phyloP scores from a whole-genome alignment of 1,284 basidiomycete species.

The Pseudozyma thailandica region DNA sequence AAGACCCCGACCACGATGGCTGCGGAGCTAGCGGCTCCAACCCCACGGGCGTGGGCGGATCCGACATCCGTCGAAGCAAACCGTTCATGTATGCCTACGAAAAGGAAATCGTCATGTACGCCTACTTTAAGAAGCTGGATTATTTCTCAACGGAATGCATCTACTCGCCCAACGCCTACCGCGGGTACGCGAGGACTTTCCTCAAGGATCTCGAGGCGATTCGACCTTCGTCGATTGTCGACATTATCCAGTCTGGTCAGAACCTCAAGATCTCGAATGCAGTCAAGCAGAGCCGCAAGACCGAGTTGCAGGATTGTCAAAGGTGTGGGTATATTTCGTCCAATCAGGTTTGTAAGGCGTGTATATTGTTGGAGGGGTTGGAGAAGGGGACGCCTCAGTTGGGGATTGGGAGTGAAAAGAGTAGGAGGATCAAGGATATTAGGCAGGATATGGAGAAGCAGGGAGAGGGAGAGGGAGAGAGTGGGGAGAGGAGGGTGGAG shows the following conservation, averaged over 20 bases:
- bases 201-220: constrained; percentile 95
- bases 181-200: constrained; percentile 92
- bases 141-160: constrained; percentile 99
- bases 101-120: constrained; percentile 99
- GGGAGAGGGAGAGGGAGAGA: background rate
- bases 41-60: constrained; percentile 72
- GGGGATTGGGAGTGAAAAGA: constrained; percentile 60
- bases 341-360: constrained; percentile 67
- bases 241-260: constrained; percentile 79
- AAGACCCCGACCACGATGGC: constrained; percentile 67
- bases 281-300: constrained; percentile 54
- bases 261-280: constrained; percentile 49
- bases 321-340: constrained; percentile 67
- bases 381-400: constrained; percentile 63
- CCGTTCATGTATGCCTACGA: constrained; percentile 99
- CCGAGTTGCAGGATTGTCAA: constrained; percentile 57
- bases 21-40: constrained; percentile 48
- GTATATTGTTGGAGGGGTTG: constrained; percentile 64
- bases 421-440: constrained; percentile 44
- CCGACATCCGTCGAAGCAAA: constrained; percentile 94
- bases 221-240: constrained; percentile 91
- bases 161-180: constrained; percentile 93
- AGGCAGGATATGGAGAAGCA: constrained; percentile 11
- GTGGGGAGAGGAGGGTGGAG: constrained; percentile 18
- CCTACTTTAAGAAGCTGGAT: constrained; percentile 93